These are phyloP conservation scores for Panicum virgatum DNA, from an alignment of 202 grass and related monocot species.

Conservation along the genomic window DNA sequence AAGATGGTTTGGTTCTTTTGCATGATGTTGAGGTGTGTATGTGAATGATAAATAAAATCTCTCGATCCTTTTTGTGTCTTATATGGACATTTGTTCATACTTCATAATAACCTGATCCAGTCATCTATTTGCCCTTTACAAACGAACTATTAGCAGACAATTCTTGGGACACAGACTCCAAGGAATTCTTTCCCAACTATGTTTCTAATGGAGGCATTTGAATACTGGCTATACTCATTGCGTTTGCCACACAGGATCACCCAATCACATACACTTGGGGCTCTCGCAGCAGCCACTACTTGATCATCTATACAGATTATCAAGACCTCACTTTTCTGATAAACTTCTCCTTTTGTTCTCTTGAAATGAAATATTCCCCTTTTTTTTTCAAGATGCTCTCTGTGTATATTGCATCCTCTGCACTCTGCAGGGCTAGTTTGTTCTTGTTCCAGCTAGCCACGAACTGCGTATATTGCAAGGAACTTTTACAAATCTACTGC, in stretches of 20 bases:
- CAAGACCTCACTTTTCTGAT: not conserved
- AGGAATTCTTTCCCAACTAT: slow-evolving; percentile 23
- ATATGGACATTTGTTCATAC: not conserved
- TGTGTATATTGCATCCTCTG: slow-evolving; percentile 15
- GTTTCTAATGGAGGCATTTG: not conserved
- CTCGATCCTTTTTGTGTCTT: not conserved
- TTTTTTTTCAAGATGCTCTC: not conserved
- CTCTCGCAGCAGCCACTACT: slow-evolving; percentile 10
- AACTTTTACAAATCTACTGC: not conserved
- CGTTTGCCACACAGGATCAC: not conserved
- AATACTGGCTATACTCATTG: not conserved
- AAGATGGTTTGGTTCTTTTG: slow-evolving; percentile 78
- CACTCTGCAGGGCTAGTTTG: not conserved
- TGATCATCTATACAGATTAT: not conserved
- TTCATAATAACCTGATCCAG: slow-evolving; percentile 14
- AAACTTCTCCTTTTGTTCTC: not conserved
- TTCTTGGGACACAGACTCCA: not conserved
- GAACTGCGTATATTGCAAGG: not conserved
- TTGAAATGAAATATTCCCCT: not conserved
- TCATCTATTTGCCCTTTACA: not conserved
- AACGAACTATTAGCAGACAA: slow-evolving; percentile 20
- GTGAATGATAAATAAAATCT: slow-evolving; percentile 22
- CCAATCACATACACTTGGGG: not conserved
- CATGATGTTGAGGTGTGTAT: slow-evolving; percentile 89
- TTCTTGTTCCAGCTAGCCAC: not conserved